phyloP scores from a whole-genome alignment of 139 green algal genomes.

The Dunaliella sp. region DNA sequence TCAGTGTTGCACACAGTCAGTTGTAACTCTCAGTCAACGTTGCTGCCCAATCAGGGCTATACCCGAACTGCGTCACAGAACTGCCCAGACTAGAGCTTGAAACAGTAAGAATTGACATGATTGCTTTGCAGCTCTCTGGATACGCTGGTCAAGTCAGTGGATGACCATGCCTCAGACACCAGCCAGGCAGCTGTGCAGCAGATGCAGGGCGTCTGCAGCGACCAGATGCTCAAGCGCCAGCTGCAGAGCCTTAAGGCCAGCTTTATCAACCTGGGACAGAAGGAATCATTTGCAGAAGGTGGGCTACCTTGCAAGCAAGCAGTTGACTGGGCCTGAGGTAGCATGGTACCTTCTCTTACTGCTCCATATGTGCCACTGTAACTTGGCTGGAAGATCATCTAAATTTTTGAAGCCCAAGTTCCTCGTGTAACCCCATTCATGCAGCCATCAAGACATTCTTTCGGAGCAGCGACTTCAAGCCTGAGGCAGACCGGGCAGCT shows the following conservation, averaged over 20 bases:
- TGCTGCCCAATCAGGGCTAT: no score
- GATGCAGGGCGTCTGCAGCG: not conserved
- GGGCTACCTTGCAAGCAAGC: not conserved
- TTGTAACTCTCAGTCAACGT: no score
- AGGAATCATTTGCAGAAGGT: slow-evolving; percentile 24
- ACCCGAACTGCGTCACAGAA: no score
- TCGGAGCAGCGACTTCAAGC: slow-evolving; percentile 20
- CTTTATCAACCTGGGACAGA: slow-evolving; percentile 23
- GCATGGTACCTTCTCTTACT: not conserved
- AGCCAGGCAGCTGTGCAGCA: not conserved
- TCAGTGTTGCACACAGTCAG: no score
- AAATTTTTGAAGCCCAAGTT: no score
- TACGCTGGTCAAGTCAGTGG: slow-evolving; percentile 1
- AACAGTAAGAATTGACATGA: no score
- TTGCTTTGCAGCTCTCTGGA: slow-evolving; percentile 4
- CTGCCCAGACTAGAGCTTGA: no score
- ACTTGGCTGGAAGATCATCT: no score
- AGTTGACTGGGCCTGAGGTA: not conserved
- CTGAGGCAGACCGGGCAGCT: slow-evolving; percentile 18
- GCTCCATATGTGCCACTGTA: not conserved
- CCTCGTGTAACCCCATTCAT: no score
- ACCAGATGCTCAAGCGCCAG: slow-evolving; percentile 18
- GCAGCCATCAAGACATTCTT: slow-evolving; percentile 21
- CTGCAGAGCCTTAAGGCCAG: slow-evolving; percentile 27
- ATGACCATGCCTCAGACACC: not conserved